Evolutionary conservation across 2,329 filamentous ascomycete genomes (phyloP).

Genomic region (Aspergillus sp.): DNA sequence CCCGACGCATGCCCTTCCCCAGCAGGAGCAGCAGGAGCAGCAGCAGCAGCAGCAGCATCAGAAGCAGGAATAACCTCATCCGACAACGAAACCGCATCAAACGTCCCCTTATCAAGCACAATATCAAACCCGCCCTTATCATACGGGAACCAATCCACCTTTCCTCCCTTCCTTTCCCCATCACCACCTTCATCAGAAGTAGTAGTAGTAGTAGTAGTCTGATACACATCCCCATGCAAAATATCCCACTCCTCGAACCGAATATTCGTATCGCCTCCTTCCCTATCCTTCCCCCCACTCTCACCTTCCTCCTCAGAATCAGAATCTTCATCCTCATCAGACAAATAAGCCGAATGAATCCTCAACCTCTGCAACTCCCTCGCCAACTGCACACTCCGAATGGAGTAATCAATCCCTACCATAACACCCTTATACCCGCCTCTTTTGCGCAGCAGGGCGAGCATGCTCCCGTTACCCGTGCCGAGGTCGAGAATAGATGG

Average conservation of each 20-base stretch:
- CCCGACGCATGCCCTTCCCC: slow-evolving; percentile 28
- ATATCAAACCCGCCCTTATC: slow-evolving; percentile 72
- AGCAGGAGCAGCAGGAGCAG: no score
- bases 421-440: slow-evolving; percentile 67
- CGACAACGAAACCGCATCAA: slow-evolving; percentile 84
- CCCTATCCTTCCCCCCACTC: background rate
- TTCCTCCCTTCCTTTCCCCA: background rate
- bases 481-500: slow-evolving; percentile 75
- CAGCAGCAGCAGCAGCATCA: background rate
- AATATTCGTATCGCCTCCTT: slow-evolving; percentile 32
- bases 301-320: slow-evolving; percentile 21
- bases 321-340: slow-evolving; percentile 36
- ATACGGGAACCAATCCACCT: slow-evolving; percentile 43
- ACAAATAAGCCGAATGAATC: slow-evolving; percentile 39
- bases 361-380: slow-evolving; percentile 56
- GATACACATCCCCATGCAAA: slow-evolving; percentile 39
- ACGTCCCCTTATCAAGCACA: slow-evolving; percentile 96
- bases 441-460: slow-evolving; percentile 74
- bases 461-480: slow-evolving; percentile 88
- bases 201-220: slow-evolving; percentile 11
- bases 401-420: slow-evolving; percentile 87
- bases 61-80: slow-evolving; percentile 29
- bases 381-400: slow-evolving; percentile 73
- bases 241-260: slow-evolving; percentile 67
- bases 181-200: no score